phyloP scores from a whole-genome alignment of 108 stramenopile genomes.

The Nitzschia inconspicua region DNA sequence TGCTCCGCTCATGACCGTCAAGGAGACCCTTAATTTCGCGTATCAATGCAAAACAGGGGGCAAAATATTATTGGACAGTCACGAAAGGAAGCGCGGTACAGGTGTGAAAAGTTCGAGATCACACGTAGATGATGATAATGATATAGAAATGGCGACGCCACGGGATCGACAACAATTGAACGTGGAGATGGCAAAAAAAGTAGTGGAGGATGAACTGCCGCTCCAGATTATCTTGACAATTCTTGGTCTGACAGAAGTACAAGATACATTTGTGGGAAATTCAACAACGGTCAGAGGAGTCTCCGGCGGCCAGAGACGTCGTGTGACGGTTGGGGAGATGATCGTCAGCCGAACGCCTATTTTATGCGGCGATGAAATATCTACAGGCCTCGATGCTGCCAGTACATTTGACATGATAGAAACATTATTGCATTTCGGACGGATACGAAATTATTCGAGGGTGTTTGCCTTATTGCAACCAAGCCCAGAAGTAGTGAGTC shows the following conservation, averaged over 20 bases:
- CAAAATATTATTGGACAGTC: neutral
- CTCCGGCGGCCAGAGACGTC: conserved; percentile 58
- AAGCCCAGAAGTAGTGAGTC: conserved; percentile 81
- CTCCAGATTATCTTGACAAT: conserved; percentile 4
- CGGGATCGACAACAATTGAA: conserved; percentile 2
- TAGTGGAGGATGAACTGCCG: neutral
- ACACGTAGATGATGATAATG: too few relatives aligned
- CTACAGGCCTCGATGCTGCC: conserved; percentile 75
- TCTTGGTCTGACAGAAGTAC: conserved; percentile 46
- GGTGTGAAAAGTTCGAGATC: too few relatives aligned
- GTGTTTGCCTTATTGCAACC: conserved; percentile 87
- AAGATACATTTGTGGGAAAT: conserved; percentile 79
- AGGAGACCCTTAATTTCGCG: conserved; percentile 68
- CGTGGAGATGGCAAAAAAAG: neutral
- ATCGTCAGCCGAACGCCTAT: conserved; percentile 56
- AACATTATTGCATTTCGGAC: conserved; percentile 17
- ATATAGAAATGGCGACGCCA: too few relatives aligned
- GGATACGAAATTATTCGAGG: conserved; percentile 48
- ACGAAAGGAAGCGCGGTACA: too few relatives aligned
- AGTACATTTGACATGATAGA: conserved; percentile 59
- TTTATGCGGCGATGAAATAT: conserved; percentile 81
- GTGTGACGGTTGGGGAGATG: conserved; percentile 86
- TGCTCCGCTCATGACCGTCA: conserved; percentile 58
- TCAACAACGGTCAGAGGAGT: conserved; percentile 65
- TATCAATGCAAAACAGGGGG: conserved; percentile 46